Evolutionary conservation across 2,329 filamentous ascomycete genomes (phyloP).

Genomic region (Exophiala oligosperma): DNA sequence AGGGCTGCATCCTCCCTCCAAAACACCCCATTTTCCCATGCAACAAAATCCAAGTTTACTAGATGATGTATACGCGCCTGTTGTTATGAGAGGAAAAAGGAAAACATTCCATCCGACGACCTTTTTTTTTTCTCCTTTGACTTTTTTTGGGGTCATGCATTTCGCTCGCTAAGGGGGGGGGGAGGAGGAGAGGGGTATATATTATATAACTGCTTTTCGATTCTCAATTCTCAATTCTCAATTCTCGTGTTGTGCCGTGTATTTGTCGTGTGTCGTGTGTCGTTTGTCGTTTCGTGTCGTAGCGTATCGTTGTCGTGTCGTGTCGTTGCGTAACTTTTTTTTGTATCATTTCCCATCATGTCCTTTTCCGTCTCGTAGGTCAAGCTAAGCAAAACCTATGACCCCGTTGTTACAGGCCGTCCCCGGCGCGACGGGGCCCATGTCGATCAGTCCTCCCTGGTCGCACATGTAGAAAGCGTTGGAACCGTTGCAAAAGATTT

Average conservation of each 20-base stretch:
- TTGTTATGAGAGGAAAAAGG: too few species aligned
- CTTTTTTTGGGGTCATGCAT: too few species aligned
- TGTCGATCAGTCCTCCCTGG: slow-evolving; percentile 32
- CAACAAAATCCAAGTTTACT: too few species aligned
- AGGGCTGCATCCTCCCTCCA: too few species aligned
- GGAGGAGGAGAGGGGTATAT: too few species aligned
- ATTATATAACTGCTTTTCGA: background rate
- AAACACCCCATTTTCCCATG: too few species aligned
- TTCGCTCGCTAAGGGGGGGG: too few species aligned
- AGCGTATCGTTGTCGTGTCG: background rate
- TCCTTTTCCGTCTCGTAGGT: background rate
- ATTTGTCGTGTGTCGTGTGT: background rate
- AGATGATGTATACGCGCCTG: too few species aligned
- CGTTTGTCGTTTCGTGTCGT: background rate
- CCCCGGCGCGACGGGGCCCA: slow-evolving; percentile 41
- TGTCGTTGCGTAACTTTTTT: too few species aligned
- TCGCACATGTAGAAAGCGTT: slow-evolving; percentile 24
- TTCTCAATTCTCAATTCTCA: background rate
- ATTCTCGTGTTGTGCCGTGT: background rate
- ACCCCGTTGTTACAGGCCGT: slow-evolving; percentile 33
- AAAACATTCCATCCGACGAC: too few species aligned
- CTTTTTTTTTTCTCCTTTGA: too few species aligned
- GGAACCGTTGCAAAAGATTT: slow-evolving; percentile 20
- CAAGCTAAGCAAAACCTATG: slow-evolving; percentile 14
- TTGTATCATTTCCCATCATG: too few species aligned